These are phyloP conservation scores for Physcomitrellopsis africana DNA, from an alignment of 225 moss, liverwort and hornwort species.

Conservation along the genomic window DNA sequence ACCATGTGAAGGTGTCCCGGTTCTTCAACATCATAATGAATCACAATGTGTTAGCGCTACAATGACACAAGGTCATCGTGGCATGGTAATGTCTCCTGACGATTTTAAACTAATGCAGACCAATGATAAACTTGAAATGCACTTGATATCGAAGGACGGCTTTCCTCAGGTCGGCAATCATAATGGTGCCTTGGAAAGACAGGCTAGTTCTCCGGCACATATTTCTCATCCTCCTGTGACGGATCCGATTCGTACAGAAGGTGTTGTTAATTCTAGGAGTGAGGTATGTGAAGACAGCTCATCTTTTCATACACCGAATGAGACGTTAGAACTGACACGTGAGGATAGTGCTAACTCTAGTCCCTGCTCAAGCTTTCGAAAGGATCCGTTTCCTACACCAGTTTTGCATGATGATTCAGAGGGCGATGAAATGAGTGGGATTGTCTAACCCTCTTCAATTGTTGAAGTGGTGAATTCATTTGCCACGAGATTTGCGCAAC, in stretches of 20 bases:
- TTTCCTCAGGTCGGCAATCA: conserved; percentile 23
- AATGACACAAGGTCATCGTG: conserved; percentile 22
- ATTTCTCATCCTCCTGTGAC: conserved; percentile 18
- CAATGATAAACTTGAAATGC: conserved; percentile 17
- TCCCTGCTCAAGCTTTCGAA: conserved; percentile 49
- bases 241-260: conserved; percentile 7
- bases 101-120: conserved; percentile 32
- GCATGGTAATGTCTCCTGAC: conserved; percentile 25
- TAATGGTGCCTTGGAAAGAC: background rate
- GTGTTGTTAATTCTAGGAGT: conserved; percentile 17
- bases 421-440: conserved; percentile 57
- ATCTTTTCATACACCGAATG: conserved; percentile 61
- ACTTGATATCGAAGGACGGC: conserved; percentile 16
- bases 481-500: background rate
- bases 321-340: conserved; percentile 41
- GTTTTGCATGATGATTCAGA: conserved; percentile 31
- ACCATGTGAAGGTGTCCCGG: conserved; percentile 23
- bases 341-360: conserved; percentile 43
- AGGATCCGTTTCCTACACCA: conserved; percentile 21
- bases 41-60: conserved; percentile 18
- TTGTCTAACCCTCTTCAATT: conserved; percentile 43
- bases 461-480: conserved; percentile 40
- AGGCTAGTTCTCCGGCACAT: conserved; percentile 2
- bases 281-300: conserved; percentile 47
- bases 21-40: conserved; percentile 4